Base-by-base conservation (phyloP, 805 yeast genomes). In the Yarrowia bubula region DNA sequence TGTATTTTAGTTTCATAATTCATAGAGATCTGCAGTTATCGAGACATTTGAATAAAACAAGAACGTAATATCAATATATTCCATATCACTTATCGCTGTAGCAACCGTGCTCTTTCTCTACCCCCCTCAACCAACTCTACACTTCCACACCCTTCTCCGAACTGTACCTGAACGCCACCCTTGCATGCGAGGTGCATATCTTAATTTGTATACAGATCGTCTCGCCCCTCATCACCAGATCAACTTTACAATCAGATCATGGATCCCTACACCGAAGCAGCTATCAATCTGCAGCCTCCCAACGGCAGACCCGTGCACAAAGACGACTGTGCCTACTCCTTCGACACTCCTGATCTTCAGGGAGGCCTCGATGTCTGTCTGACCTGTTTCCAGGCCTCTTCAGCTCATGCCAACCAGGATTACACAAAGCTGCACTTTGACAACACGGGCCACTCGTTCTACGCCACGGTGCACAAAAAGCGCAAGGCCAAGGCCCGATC, bases 291-390 rank as follows among this genome's bases (percentile, higher is more conserved):
- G 4, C 61, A 55, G 61, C 61, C 61, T 8, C 61, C 61, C 31
- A 55, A 55, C 61, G 61, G 61, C 31, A 8, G 61, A 4, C 61
- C 80, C 2, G 84, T 92, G 15, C 86, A 85, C 71, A 92, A 90
- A 72, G 98, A 93, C 77, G 97, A 92, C 69, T 92, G 98, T 73
- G 88, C 89, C 78, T 93, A 84, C 76, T 88, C 92, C 63, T 93
- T 88, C 72, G 93, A 86, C 67, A 85, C 35, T 38, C 43, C 69
- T 42, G 81, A 78, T 62, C 76, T 80, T 61, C 76, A 76, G 10
- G 63, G 73, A 7, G 96, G 96, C 0, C 74, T 93, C 15, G 92
- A 89, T 71, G 83, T 92, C 13, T 92, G 97, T 68, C 77, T 95
- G 60, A 70, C 77, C 1, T 87, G 96, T 69, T 90, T 83, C 74